These are phyloP conservation scores for Dioszegia aurantiaca DNA, from an alignment of 768 basidiomycete species.

Conservation along the genomic window DNA sequence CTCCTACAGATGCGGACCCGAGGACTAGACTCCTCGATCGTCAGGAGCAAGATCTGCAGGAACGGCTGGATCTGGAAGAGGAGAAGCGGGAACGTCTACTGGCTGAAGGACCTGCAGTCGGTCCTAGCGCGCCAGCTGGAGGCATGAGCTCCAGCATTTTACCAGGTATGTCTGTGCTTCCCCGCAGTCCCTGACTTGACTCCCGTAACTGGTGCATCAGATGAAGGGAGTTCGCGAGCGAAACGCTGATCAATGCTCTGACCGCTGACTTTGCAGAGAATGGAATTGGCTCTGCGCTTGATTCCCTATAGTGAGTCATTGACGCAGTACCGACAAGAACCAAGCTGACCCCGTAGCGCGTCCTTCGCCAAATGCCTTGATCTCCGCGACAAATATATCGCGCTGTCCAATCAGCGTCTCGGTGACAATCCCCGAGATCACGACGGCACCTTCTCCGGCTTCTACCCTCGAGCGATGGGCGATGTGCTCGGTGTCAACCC, in stretches of 20 bases:
- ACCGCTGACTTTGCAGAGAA: slow-evolving; percentile 49
- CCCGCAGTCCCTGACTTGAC: too few relatives aligned
- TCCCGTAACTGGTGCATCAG: too few relatives aligned
- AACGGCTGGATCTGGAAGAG: slow-evolving; percentile 41
- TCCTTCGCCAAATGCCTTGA: slow-evolving; percentile 80
- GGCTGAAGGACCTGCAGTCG: slow-evolving; percentile 6
- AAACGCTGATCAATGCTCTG: slow-evolving; percentile 47
- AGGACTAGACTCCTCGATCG: slow-evolving; percentile 15
- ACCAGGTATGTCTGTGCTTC: neutral
- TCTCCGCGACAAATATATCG: slow-evolving; percentile 92
- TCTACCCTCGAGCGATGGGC: slow-evolving; percentile 60
- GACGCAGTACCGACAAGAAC: neutral
- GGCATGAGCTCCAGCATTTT: slow-evolving; percentile 8
- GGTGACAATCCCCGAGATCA: slow-evolving; percentile 93
- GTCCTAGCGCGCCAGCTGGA: neutral
- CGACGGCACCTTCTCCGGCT: slow-evolving; percentile 71
- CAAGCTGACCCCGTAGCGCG: slow-evolving; percentile 30
- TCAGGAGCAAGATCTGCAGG: slow-evolving; percentile 37
- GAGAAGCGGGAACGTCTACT: slow-evolving; percentile 35
- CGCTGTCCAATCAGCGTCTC: slow-evolving; percentile 77
- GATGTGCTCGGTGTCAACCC: slow-evolving; percentile 69
- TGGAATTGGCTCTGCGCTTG: slow-evolving; percentile 51
- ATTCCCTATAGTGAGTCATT: slow-evolving; percentile 50
- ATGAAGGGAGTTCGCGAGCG: neutral
- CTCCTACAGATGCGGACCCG: slow-evolving; percentile 4